Base-by-base conservation (phyloP, 495 filamentous ascomycete species). In the Penicillium robsamsonii region DNA sequence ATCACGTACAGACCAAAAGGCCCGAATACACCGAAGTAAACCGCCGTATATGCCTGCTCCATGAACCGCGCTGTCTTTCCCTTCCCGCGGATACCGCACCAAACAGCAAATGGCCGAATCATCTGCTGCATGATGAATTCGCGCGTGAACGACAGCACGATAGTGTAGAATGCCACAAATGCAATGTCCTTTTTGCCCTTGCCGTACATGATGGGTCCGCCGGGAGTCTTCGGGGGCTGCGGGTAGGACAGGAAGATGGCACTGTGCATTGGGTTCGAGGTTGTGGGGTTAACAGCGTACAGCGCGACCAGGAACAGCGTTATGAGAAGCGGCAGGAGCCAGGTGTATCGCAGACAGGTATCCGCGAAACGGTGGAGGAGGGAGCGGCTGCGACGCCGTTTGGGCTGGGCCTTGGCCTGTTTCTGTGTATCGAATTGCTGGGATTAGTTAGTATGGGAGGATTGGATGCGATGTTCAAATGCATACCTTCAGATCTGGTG, bases 21-120 rank as follows among this genome's bases (percentile, higher is more conserved):
- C 5, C 91, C 91, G 53, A 96, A 84, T 50, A 96, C 64, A 10
- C 73, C 84, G 66, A 97, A 97, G 77, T 98, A 98, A 30, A 97
- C 78, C n/a, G 91, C 94, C 2, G 93, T 97, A 76, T 98, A 98
- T 61, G 89, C 82, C 73, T 98, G 94, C 72, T 98, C 94, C 90
- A 97, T 95, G 79, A 96, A 97, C 15, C 94, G 86, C 10, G 88
- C 81, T 50, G 92, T 90, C 76, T 97, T 98, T 42, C 82, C 84
- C 30, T 86, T 83, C 46, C 81, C 83, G 42, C 75, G 81, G 61
- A 98, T 84, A 4, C 91, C 90, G 47, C 74, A 83, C 55, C 76
- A 78, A 25, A 84, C 74, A 4, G 92, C 92, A 61, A 91, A 70
- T 0, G 91, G 94, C 6, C 89, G 88, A 52, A 97, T 82, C 45